Percentiles rank a stretch among this genome's conserved stretches.
Evolutionary conservation across 75 land plant genomes (phyloP).

Genomic region (Sequoia sempervirens): DNA sequence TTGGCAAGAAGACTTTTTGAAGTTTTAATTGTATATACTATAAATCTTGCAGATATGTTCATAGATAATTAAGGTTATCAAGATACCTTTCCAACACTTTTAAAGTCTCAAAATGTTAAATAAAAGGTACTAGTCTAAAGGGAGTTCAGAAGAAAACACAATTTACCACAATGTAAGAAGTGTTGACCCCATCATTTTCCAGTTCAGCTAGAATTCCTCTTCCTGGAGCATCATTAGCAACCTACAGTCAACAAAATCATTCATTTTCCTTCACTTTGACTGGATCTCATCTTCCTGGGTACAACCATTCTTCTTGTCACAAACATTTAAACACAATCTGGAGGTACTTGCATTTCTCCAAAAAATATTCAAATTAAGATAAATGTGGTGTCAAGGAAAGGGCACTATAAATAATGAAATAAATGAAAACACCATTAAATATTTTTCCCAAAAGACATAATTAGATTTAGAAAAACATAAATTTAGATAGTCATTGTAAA

Average conservation of each 20-base stretch:
- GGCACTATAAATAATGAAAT: neutral
- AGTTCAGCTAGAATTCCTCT: slow-evolving; percentile 65
- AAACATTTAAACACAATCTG: neutral
- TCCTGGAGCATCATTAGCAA: slow-evolving; percentile 86
- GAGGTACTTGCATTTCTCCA: neutral
- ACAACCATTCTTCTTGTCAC: neutral
- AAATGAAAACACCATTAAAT: neutral
- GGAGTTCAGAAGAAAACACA: neutral
- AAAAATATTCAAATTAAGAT: neutral
- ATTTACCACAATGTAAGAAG: slow-evolving; percentile 74
- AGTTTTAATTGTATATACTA: neutral
- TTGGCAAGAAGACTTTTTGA: neutral
- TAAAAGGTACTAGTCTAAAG: neutral
- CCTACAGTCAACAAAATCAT: slow-evolving; percentile 31
- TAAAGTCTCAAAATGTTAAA: neutral
- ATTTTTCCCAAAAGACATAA: neutral
- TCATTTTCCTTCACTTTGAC: neutral
- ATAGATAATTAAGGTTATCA: neutral
- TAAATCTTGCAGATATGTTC: neutral
- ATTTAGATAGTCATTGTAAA: neutral
- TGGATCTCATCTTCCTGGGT: neutral
- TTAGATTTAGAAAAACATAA: neutral
- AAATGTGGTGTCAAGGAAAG: neutral
- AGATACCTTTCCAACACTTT: neutral
- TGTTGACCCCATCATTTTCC: slow-evolving; percentile 74